These are phyloP conservation scores for Candida frijolesensis DNA, from an alignment of 1,139 yeast species.

Conservation along the genomic window DNA sequence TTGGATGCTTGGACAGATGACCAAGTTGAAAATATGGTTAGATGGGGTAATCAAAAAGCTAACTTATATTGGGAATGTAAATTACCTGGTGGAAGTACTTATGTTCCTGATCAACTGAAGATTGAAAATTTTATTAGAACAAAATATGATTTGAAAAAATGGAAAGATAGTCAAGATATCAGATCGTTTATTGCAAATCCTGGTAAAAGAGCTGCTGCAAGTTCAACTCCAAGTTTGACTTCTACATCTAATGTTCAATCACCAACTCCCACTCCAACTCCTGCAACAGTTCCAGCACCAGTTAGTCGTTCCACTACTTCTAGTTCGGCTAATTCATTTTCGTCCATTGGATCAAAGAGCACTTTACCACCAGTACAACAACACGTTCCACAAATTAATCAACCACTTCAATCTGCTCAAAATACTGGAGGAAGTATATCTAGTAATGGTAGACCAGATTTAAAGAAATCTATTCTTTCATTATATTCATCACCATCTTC, in stretches of 20 bases:
- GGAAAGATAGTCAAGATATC: slow-evolving; percentile 53
- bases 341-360: background rate
- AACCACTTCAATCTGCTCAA: slow-evolving; percentile 29
- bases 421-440: slow-evolving; percentile 37
- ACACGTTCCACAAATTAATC: slow-evolving; percentile 2
- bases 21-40: slow-evolving; percentile 78
- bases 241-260: background rate
- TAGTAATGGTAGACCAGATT: slow-evolving; percentile 51
- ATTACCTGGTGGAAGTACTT: slow-evolving; percentile 65
- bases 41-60: slow-evolving; percentile 84
- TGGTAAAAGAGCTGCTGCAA: slow-evolving; percentile 1
- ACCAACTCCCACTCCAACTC: background rate
- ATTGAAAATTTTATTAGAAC: slow-evolving; percentile 88
- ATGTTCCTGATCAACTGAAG: slow-evolving; percentile 82
- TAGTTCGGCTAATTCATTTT: background rate
- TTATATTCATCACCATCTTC: slow-evolving; percentile 75
- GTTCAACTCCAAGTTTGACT: slow-evolving; percentile 1
- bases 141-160: slow-evolving; percentile 86
- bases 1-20: slow-evolving; percentile 97
- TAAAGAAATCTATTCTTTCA: slow-evolving; percentile 88
- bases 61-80: slow-evolving; percentile 82
- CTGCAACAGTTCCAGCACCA: background rate
- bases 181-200: background rate
- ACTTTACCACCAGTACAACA: slow-evolving; percentile 6
- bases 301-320: background rate